Evolutionary conservation across 2,329 filamentous ascomycete species (phyloP).

Genomic region (Cercospora janseana): DNA sequence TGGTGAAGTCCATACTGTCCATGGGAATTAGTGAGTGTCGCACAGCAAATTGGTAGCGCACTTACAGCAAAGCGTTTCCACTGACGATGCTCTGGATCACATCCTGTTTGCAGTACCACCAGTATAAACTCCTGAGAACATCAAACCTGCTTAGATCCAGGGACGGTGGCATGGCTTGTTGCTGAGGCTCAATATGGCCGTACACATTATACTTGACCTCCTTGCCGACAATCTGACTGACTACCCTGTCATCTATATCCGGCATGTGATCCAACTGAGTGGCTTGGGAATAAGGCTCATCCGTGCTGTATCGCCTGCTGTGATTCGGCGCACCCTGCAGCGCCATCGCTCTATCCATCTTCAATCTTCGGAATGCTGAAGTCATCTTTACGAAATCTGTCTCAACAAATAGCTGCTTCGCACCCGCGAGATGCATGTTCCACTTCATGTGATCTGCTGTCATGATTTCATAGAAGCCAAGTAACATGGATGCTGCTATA

Average conservation of each 20-base stretch:
- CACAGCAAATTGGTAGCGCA: slow-evolving; percentile 27
- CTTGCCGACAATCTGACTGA: slow-evolving; percentile 59
- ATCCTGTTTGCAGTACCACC: slow-evolving; percentile 97
- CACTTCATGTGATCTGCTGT: slow-evolving; percentile 92
- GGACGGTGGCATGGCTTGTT: slow-evolving; percentile 33
- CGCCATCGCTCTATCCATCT: slow-evolving; percentile 49
- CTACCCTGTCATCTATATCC: slow-evolving; percentile 56
- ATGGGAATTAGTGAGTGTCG: slow-evolving; percentile 4
- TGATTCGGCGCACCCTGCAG: slow-evolving; percentile 35
- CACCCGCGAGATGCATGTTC: slow-evolving; percentile 87
- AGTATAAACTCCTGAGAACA: slow-evolving; percentile 80
- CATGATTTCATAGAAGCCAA: slow-evolving; percentile 93
- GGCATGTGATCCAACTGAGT: slow-evolving; percentile 38
- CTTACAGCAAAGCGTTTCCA: slow-evolving; percentile 81
- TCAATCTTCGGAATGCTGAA: slow-evolving; percentile 65
- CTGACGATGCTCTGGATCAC: slow-evolving; percentile 86
- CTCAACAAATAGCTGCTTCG: slow-evolving; percentile 76
- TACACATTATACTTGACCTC: slow-evolving; percentile 59
- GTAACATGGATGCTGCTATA: slow-evolving; percentile 79
- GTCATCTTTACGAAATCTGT: slow-evolving; percentile 75
- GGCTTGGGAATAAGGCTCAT: slow-evolving; percentile 26
- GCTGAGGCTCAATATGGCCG: slow-evolving; percentile 49
- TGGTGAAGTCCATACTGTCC: slow-evolving; percentile 70
- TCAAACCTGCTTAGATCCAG: slow-evolving; percentile 75
- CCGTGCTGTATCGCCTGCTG: slow-evolving; percentile 17